Evolutionary conservation across 768 basidiomycete species (phyloP), one percentile per base, ranked within the genome.

Genomic region (Basidioascus undulatus): DNA sequence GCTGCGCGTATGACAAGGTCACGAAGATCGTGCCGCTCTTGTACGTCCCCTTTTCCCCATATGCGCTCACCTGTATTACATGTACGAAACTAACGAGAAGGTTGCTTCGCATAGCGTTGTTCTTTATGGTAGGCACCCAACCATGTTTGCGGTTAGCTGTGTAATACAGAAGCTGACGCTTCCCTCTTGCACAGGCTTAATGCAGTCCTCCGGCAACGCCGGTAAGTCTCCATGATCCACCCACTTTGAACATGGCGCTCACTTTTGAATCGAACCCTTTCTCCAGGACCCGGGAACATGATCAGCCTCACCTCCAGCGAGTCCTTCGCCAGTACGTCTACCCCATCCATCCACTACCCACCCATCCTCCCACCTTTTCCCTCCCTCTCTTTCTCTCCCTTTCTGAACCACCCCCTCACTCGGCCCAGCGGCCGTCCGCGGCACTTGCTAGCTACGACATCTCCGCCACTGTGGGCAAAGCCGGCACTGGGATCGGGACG

Each of bases 361-460:
- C n/a, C n/a, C n/a, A n/a, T n/a, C n/a, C n/a, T n/a, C n/a, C n/a
- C n/a, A n/a, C n/a, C n/a, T n/a, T n/a, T n/a, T n/a, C n/a, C 23
- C 9, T 12, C 7, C 20, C 7, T 38, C 13, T 9, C 8, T 27
- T 4, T 25, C n/a, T 20, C 11, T 6, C 25, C 6, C 10, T n/a
- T 26, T 7, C 4, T 38, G 21, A 35, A 32, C 27, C 23, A 35
- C 27, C 35, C 32, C 31, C 7, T n/a, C n/a, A n/a, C n/a, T n/a
- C n/a, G n/a, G 16, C 37, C 48, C 44, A 37, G 76, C 76, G 0
- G 63, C 72, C 3, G 66, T 77, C 38, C 62, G 74, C 34, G 76
- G 74, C 3, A 72, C 75, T 9, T 72, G 69, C 53, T 77, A 76
- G 69, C 53, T 77, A 76, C 45, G 75, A 74, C 2, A 51, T 76